These are phyloP conservation scores for Bipolaris zeicola DNA, from an alignment of 2,329 filamentous ascomycete species.

Conservation along the genomic window DNA sequence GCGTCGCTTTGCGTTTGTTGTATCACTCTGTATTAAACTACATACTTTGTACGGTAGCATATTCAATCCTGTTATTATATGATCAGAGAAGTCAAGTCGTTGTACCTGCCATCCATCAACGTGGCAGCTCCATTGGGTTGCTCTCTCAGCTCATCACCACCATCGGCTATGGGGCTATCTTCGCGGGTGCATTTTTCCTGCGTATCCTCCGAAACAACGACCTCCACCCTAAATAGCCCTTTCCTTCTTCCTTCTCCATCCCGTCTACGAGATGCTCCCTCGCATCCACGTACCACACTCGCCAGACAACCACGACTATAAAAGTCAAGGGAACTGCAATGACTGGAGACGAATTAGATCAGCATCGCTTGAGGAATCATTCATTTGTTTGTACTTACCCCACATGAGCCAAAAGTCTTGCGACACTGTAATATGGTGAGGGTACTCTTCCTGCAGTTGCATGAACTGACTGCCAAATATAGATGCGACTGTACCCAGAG, in stretches of 20 bases:
- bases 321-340: conserved; percentile 33
- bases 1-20: too few species aligned
- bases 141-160: not conserved
- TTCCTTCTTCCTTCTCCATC: conserved; percentile 4
- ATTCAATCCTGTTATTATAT: too few species aligned
- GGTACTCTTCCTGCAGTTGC: conserved; percentile 24
- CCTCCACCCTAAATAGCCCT: conserved; percentile 28
- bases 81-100: too few species aligned
- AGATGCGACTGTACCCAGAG: conserved; percentile 43
- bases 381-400: conserved; percentile 3
- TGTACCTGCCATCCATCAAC: too few species aligned
- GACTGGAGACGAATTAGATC: not conserved
- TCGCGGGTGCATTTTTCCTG: not conserved
- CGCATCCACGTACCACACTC: conserved; percentile 31
- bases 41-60: too few species aligned
- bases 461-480: conserved; percentile 43
- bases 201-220: conserved; percentile 6
- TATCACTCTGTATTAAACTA: too few species aligned
- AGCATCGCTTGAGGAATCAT: not conserved
- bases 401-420: conserved; percentile 41
- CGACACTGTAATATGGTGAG: conserved; percentile 30
- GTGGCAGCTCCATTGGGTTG: too few species aligned
- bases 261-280: conserved; percentile 19
- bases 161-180: not conserved
- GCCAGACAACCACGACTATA: conserved; percentile 22